Evolutionary conservation across 305 asterid genomes (phyloP).

Genomic region (Withania somnifera): DNA sequence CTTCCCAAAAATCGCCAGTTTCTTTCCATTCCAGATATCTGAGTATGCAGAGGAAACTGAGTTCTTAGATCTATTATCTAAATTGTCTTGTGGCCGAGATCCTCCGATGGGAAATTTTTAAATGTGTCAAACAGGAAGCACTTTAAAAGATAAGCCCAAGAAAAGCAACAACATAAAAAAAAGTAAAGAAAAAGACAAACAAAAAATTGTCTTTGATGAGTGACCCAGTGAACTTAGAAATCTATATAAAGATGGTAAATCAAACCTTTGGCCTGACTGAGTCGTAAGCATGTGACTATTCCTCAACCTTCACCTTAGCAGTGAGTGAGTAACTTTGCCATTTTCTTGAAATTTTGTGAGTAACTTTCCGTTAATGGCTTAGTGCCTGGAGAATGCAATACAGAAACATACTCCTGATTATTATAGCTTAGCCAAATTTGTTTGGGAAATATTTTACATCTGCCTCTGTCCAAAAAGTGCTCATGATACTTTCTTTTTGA

Average conservation of each 20-base stretch:
- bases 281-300: neutral
- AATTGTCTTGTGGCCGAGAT: neutral
- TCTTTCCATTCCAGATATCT: neutral
- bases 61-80: neutral
- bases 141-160: neutral
- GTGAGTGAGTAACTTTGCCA: too few species aligned
- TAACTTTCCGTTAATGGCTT: neutral
- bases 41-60: neutral
- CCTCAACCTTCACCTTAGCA: neutral
- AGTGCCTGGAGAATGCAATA: neutral
- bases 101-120: neutral
- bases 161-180: neutral
- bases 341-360: too few species aligned
- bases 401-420: neutral
- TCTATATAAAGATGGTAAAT: neutral
- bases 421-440: neutral
- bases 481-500: neutral
- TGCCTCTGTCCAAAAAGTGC: neutral
- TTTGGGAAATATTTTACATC: neutral
- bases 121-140: neutral
- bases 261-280: neutral
- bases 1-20: neutral
- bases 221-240: neutral
- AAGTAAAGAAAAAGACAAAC: neutral
- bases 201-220: neutral